phyloP scores from a whole-genome alignment of 306 rosid genomes.

The Glycine tomentella region DNA sequence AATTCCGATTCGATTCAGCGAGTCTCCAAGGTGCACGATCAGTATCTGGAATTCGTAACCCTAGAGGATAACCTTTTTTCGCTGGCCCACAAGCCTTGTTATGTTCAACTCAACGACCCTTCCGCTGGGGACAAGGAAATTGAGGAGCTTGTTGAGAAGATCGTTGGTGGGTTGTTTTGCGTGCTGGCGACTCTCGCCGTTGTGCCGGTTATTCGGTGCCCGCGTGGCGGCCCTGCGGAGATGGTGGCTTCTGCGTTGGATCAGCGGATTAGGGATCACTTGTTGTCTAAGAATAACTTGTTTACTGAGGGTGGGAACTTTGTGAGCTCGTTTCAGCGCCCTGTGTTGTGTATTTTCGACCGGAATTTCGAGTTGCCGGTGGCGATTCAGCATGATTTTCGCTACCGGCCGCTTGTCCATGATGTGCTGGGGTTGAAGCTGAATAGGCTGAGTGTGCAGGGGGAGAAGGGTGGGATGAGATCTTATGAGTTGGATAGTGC shows the following conservation, averaged over 20 bases:
- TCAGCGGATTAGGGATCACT: conserved; percentile 88
- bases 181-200: conserved; percentile 36
- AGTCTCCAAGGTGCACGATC: conserved; percentile 91
- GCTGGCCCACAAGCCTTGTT: conserved; percentile 73
- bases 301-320: conserved; percentile 79
- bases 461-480: conserved; percentile 93
- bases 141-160: no score
- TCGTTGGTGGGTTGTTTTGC: no score
- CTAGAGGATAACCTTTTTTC: conserved; percentile 88
- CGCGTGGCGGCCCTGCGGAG: conserved; percentile 94
- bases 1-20: conserved; percentile 73
- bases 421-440: conserved; percentile 89
- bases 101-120: conserved; percentile 88
- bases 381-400: conserved; percentile 93
- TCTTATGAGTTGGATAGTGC: conserved; percentile 85
- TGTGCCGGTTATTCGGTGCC: conserved; percentile 85
- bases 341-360: conserved; percentile 85
- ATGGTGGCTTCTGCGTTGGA: conserved; percentile 94
- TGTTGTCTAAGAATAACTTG: conserved; percentile 85
- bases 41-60: conserved; percentile 90
- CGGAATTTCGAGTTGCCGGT: conserved; percentile 90
- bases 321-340: conserved; percentile 85
- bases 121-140: conserved; percentile 51
- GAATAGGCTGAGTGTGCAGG: conserved; percentile 83
- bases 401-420: conserved; percentile 88